Base-by-base conservation (phyloP, 2,329 filamentous ascomycete genomes). In the Pseudogymnoascus verrucosus region DNA sequence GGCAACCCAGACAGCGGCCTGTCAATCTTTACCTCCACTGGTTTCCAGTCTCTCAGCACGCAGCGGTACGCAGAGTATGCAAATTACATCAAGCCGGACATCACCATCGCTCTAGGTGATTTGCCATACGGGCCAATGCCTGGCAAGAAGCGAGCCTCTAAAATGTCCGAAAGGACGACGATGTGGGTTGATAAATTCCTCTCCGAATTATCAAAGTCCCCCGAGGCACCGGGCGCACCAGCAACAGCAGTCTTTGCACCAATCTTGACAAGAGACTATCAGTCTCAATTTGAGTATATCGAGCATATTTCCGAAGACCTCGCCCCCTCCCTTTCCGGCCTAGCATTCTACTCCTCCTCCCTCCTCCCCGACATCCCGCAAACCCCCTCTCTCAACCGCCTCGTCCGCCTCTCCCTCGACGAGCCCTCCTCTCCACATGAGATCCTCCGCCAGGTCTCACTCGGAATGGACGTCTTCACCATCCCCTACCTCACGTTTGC, bases 111-210 rank as follows among this genome's bases (percentile, higher is more conserved):
- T 0, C 76, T 96, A 61, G 89, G 89, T 4, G 95, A 99, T 74
- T 82, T 93, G 8, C 80, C 82, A 34, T 83, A 84, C 68, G 77
- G 69, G 69, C 78, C 79, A 62, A 67, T 79, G 3, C 83, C 89
- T 0, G 84, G 87, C 2, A 78, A 82, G 8, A 96, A 96, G 76
- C 84, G 93, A 54, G 84, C 89, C 57, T 80, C 86, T 37, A 92
- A 90, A 71, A 97, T 96, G 87, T 88, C 86, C 23, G 91, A 95
- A 71, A 83, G 93, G 64, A 96, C 91, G 0, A 89, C 95, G 72
- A 82, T 84, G 39, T 98, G 92, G 91, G 79, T 93, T 16, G 83
- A 85, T 23, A 84, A 89, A 66, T 85, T 91, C 61, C 79, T 92
- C 37, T 76, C 77, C 14, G 73, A 76, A 21, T n/a, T 28, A 73